Evolutionary conservation across 2,329 filamentous ascomycete genomes (phyloP).

Genomic region (Dothistroma septosporum): DNA sequence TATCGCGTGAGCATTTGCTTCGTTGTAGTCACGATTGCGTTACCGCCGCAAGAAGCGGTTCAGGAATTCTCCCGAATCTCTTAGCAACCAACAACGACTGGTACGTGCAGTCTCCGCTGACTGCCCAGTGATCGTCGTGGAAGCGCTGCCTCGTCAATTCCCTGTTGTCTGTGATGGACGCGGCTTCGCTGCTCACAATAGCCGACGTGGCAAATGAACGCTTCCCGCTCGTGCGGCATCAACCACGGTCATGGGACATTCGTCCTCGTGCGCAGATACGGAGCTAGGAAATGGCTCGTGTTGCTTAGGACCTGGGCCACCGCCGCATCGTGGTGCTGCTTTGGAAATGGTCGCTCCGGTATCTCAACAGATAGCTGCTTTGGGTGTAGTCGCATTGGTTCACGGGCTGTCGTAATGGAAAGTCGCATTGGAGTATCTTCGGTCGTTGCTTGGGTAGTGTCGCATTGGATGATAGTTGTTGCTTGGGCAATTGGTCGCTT

Average conservation of each 20-base stretch:
- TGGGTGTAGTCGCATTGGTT: conserved; percentile 1
- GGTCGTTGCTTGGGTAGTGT: neutral
- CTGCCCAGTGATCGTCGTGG: neutral
- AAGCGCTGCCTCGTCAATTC: neutral
- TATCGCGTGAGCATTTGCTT: neutral
- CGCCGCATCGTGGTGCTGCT: neutral
- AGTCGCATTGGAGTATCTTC: neutral
- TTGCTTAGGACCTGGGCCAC: neutral
- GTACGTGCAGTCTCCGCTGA: neutral
- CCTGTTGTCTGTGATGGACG: neutral
- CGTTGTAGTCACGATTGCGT: conserved; percentile 5
- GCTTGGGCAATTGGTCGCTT: neutral
- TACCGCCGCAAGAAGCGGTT: neutral
- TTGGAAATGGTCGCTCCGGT: neutral
- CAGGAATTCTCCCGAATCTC: neutral
- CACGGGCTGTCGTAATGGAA: too few species aligned
- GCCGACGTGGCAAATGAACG: neutral
- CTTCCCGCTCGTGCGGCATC: neutral
- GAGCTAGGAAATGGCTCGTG: neutral
- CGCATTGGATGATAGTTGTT: neutral
- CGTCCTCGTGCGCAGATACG: conserved; percentile 1
- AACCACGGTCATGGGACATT: neutral
- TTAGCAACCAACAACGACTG: neutral
- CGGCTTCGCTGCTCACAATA: neutral
- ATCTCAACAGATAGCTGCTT: neutral